Percentiles rank a stretch among this genome's conserved stretches.
These are phyloP conservation scores for Strobilomyces confusus DNA, from an alignment of 768 basidiomycete species.

Conservation along the genomic window DNA sequence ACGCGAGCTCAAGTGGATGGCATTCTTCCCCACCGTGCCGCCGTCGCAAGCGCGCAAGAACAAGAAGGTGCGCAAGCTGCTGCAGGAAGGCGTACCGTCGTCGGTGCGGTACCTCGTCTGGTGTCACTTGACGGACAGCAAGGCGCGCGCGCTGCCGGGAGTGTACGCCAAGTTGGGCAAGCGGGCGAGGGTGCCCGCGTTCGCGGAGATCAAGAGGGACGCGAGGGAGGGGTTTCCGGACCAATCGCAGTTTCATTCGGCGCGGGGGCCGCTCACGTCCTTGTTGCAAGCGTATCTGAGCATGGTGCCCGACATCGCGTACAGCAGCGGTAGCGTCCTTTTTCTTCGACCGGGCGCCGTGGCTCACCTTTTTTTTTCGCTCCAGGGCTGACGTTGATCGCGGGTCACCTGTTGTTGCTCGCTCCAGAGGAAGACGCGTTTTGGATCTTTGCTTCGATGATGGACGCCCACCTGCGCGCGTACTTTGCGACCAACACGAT, in stretches of 20 bases:
- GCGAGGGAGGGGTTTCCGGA: slow-evolving; percentile 50
- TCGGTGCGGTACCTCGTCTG: slow-evolving; percentile 84
- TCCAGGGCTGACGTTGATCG: slow-evolving; percentile 63
- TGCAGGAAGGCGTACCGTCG: slow-evolving; percentile 77
- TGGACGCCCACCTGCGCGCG: slow-evolving; percentile 78
- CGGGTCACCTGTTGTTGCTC: slow-evolving; percentile 67
- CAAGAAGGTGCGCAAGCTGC: slow-evolving; percentile 72
- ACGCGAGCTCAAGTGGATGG: slow-evolving; percentile 76
- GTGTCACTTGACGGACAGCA: slow-evolving; percentile 76
- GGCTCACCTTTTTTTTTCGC: background rate
- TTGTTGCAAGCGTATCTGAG: slow-evolving; percentile 70
- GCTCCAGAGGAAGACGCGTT: slow-evolving; percentile 88
- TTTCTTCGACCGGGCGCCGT: background rate
- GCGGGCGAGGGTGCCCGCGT: slow-evolving; percentile 47
- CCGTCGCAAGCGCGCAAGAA: slow-evolving; percentile 67
- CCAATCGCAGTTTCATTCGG: slow-evolving; percentile 54
- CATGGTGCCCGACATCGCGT: slow-evolving; percentile 83
- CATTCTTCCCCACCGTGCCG: slow-evolving; percentile 50
- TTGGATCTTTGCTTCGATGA: slow-evolving; percentile 85
- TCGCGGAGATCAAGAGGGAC: slow-evolving; percentile 57
- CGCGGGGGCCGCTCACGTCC: slow-evolving; percentile 52
- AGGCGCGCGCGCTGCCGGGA: slow-evolving; percentile 62
- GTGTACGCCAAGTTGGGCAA: slow-evolving; percentile 63
- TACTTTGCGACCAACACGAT: slow-evolving; percentile 61
- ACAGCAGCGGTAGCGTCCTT: slow-evolving; percentile 49